Conservation (phyloP, 192 early-diverging fungal genomes). For the Gaertneriomyces sp. region DNA sequence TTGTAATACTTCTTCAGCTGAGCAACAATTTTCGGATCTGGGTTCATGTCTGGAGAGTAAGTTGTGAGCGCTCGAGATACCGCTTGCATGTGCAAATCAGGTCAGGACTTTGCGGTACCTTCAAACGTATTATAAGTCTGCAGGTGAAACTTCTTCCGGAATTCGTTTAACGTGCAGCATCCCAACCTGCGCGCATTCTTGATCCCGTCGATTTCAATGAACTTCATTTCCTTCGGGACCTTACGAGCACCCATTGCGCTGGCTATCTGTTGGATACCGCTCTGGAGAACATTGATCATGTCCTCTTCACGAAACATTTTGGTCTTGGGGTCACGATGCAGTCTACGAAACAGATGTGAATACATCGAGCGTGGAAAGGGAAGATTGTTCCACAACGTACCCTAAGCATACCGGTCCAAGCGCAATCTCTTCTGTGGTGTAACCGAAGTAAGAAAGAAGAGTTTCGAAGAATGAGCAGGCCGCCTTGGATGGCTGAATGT, state of each 20-base stretch:
- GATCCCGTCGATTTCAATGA: conserved; percentile 46
- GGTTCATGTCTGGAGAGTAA: conserved; percentile 13
- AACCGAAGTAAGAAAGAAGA: conserved; percentile 4
- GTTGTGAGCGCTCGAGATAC: conserved; percentile 26
- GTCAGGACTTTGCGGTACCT: neutral
- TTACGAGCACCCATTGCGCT: conserved; percentile 38
- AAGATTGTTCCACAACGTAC: neutral
- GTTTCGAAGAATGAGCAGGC: neutral
- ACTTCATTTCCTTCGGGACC: conserved; percentile 33
- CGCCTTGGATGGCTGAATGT: neutral
- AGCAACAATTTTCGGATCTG: conserved; percentile 10
- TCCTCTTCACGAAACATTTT: conserved; percentile 26
- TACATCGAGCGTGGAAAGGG: neutral
- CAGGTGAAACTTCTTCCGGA: conserved; percentile 37
- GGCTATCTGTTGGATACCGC: conserved; percentile 3
- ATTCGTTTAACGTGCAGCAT: conserved; percentile 51
- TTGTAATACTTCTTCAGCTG: conserved; percentile 43
- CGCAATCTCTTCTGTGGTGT: conserved; percentile 1
- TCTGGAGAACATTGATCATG: conserved; percentile 8
- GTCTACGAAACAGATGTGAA: conserved; percentile 2
- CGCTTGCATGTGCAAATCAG: neutral
- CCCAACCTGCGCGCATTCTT: conserved; percentile 35
- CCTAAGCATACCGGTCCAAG: conserved; percentile 28
- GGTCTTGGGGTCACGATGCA: conserved; percentile 28
- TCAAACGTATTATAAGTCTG: conserved; percentile 29